These are phyloP conservation scores for Pichia sp. DNA, from an alignment of 1,139 yeast species.

Conservation along the genomic window DNA sequence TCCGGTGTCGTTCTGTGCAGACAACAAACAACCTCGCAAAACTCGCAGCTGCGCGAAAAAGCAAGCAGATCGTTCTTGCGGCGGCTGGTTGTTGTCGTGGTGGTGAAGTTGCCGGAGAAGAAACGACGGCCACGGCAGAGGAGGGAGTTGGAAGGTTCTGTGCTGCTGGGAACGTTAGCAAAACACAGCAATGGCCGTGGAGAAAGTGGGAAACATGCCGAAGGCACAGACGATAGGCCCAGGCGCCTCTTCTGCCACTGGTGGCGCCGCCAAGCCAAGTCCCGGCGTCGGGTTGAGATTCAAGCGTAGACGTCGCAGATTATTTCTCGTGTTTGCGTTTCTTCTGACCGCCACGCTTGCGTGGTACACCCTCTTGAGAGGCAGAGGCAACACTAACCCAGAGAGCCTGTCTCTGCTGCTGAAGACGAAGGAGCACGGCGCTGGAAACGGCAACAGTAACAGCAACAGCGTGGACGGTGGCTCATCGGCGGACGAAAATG, in stretches of 20 bases:
- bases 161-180: not conserved
- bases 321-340: not conserved
- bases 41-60: no score
- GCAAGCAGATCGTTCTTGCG: no score
- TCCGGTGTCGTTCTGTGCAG: no score
- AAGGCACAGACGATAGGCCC: not conserved
- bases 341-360: not conserved
- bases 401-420: not conserved
- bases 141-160: no score
- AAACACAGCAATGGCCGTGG: not conserved
- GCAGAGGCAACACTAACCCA: not conserved
- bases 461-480: not conserved
- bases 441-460: not conserved
- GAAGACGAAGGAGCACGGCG: not conserved
- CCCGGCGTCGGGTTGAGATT: not conserved
- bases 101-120: no score
- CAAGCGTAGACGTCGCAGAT: constrained; percentile 5
- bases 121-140: no score
- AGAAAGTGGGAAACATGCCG: not conserved
- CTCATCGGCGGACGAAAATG: not conserved
- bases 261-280: not conserved
- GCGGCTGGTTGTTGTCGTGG: no score
- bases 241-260: not conserved
- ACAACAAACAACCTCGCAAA: no score
- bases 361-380: not conserved